phyloP scores from a whole-genome alignment of 192 early-diverging fungal genomes.

The Linnemannia hyalina region DNA sequence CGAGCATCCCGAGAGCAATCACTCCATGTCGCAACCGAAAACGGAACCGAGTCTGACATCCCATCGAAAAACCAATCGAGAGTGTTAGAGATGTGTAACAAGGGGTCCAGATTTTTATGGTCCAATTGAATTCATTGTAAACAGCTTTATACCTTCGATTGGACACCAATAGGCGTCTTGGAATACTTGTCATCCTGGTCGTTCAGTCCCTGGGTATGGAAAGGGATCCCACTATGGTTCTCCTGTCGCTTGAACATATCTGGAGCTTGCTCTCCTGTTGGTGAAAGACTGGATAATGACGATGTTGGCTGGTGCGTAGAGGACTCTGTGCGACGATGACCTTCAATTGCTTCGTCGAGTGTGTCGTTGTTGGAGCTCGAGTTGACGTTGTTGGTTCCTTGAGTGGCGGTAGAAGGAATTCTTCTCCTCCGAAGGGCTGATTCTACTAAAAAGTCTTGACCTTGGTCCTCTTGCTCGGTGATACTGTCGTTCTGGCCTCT shows the following conservation, averaged over 20 bases:
- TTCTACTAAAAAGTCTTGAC: not conserved
- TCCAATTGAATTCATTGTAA: not conserved
- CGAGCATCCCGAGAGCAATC: not conserved
- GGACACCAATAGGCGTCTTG: slow-evolving; percentile 10
- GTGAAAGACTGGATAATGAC: slow-evolving; percentile 4
- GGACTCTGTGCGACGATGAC: not conserved
- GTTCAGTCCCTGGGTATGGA: not conserved
- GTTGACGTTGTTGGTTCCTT: not conserved
- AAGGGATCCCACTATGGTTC: slow-evolving; percentile 5
- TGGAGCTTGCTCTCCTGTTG: not conserved
- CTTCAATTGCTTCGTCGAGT: not conserved
- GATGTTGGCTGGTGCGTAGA: not conserved
- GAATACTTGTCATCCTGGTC: slow-evolving; percentile 47
- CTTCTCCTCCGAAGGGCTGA: not conserved
- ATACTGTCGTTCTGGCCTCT: not conserved
- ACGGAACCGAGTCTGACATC: slow-evolving; percentile 9
- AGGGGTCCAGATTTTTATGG: not conserved
- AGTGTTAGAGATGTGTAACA: not conserved
- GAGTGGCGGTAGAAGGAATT: not conserved
- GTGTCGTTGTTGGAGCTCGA: not conserved
- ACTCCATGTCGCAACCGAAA: slow-evolving; percentile 17
- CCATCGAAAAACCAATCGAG: not conserved
- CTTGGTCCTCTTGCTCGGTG: not conserved
- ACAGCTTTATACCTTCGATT: slow-evolving; percentile 16
- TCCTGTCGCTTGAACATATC: slow-evolving; percentile 32